Base-by-base conservation (phyloP, 495 filamentous ascomycete genomes). In the Astrothelium subdiscretum region DNA sequence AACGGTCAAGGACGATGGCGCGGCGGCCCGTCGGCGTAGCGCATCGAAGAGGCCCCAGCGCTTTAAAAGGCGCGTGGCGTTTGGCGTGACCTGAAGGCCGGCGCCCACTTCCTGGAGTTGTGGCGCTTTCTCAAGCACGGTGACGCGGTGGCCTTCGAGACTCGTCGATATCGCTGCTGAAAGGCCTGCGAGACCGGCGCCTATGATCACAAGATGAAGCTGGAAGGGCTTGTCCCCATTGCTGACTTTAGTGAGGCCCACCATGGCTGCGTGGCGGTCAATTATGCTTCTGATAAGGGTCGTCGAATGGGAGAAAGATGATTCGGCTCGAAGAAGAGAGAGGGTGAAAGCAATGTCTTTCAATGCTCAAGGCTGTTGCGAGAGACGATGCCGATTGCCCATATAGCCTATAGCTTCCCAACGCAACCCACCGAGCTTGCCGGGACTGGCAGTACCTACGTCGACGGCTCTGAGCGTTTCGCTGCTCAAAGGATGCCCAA, bases 21-120 rank as follows among this genome's bases (percentile, higher is more conserved):
- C 73, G 0, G 80, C 78, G 13, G 81, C 82, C 24, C 75, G 68
- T 22, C 73, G 71, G 65, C 74, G 70, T 22, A 86, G 65, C 6
- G 71, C 70, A 3, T 76, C 67, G 12, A 73, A 73, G 1, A 86
- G 74, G 6, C 77, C 72, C 81, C 83, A 87, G 67, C 77, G 69
- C 27, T 75, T 68, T 59, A 85, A 75, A 0, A 85, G 74, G 18
- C 77, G 76, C 2, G 76, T 79, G 22, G 78, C 78, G 66, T 85
- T 85, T 3, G 82, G 82, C 1, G 81, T 83, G 58, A 85, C 75
- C 67, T 84, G 82, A 0, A 84, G 71, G 0, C 82, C 81, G 8
- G 81, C 60, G 10, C 75, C 75, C 13, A 77, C 67, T 64, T 77
- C 75, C 32, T 72, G 71, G 2, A 77, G 62, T 57, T 74, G 69